These are phyloP conservation scores for Verticillium zaregamsianum DNA, from an alignment of 2,329 filamentous ascomycete genomes.

Conservation along the genomic window DNA sequence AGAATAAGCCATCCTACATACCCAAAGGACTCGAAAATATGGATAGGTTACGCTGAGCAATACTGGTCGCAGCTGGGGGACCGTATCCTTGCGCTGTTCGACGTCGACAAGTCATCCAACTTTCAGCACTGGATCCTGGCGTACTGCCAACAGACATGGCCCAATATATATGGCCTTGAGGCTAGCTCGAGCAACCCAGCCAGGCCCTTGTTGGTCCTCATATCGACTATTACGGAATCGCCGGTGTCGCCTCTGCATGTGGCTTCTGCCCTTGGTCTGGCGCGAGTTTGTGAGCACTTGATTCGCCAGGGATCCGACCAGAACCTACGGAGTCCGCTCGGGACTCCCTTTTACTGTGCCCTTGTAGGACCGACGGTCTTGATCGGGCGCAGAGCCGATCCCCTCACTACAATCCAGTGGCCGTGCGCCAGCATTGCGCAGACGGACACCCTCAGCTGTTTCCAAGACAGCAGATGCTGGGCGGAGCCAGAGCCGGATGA, in stretches of 20 bases:
- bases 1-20: slow-evolving; percentile 2
- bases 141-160: slow-evolving; percentile 24
- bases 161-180: slow-evolving; percentile 15
- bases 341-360: slow-evolving; percentile 28
- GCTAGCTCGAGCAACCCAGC: neutral
- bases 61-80: slow-evolving; percentile 22
- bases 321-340: slow-evolving; percentile 18
- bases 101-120: slow-evolving; percentile 17
- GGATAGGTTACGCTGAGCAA: slow-evolving; percentile 20
- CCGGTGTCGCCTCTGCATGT: slow-evolving; percentile 26
- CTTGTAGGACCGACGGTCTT: slow-evolving; percentile 25
- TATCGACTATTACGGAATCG: slow-evolving; percentile 21
- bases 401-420: neutral
- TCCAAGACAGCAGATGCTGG: slow-evolving; percentile 18
- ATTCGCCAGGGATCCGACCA: slow-evolving; percentile 9
- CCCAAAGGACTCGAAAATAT: slow-evolving; percentile 1
- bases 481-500: neutral
- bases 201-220: slow-evolving; percentile 20
- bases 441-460: slow-evolving; percentile 19
- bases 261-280: slow-evolving; percentile 27
- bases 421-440: slow-evolving; percentile 4
- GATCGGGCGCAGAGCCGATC: slow-evolving; percentile 12
- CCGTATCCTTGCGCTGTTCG: slow-evolving; percentile 24
- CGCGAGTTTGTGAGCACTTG: slow-evolving; percentile 19
- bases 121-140: slow-evolving; percentile 33